Base-by-base conservation (phyloP, 169 alveolate genomes). In the Cryptosporidium andersoni region DNA sequence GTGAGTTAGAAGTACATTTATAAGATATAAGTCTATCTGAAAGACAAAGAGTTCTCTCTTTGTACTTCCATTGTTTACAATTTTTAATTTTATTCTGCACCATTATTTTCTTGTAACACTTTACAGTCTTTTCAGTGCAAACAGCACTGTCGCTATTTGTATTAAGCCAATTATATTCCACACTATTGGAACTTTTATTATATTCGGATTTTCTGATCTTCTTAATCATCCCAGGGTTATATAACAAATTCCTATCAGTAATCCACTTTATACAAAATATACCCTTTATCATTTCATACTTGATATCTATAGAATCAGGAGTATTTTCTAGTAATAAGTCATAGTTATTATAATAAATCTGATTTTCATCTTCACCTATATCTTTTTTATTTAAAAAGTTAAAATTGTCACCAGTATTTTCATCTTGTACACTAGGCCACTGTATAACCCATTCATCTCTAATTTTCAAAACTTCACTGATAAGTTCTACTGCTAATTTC, bases 391-490 rank as follows among this genome's bases (percentile, higher is more conserved):
- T 8, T 42, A 58, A 66, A 74, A 58, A 74, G 40, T 58, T 74
- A 25, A 25, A 25, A 16, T 74, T 55, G 36, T 39, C 2, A 40
- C 55, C 49, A 58, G 52, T 40, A 60, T 74, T 55, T 9, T 74
- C 68, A 37, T 56, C 56, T 42, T 74, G 74, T 14, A 56, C n/a
- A 16, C 3, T 56, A 40, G 85, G 85, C 7, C 43, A 64, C 25
- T 74, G 74, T 25, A 43, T 5, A 34, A 47, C 51, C 85, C 85
- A 74, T 37, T 74, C 85, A 34, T 74, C 85, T 74, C 85, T 74
- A 52, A 74, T 74, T 43, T 74, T 74, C 11, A 74, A 39, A 4
- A 74, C 85, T 42, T 74, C 85, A 36, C 60, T 68, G 14, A 74
- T 74, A 11, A 74, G 8, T 2, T 47, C 68, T 45, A 74, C 45